These are phyloP conservation scores for Microthyrium microscopicum DNA, from an alignment of 2,329 filamentous ascomycete genomes.

Conservation along the genomic window DNA sequence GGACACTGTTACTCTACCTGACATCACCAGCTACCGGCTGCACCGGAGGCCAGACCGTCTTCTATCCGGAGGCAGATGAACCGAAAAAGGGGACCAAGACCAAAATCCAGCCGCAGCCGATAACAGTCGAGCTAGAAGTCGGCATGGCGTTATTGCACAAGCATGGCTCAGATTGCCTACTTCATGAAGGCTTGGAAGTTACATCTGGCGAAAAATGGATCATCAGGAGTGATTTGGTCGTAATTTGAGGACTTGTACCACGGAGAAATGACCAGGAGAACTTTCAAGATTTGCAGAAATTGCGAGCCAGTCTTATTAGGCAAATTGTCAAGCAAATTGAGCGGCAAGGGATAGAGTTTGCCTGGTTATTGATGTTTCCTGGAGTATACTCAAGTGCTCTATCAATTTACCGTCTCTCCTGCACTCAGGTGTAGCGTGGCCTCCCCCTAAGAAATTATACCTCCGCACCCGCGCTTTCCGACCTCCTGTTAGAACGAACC, in stretches of 20 bases:
- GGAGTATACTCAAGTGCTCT: no score
- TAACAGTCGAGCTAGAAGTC: constrained; percentile 60
- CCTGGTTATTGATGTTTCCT: no score
- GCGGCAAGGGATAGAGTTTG: no score
- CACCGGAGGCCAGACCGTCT: constrained; percentile 75
- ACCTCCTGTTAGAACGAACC: no score
- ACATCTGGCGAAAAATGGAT: constrained; percentile 78
- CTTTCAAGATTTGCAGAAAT: no score
- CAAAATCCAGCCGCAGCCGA: constrained; percentile 36
- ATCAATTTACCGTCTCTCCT: no score
- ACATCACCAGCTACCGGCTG: constrained; percentile 61
- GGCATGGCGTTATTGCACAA: constrained; percentile 76
- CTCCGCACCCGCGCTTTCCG: no score
- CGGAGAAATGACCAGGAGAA: no score
- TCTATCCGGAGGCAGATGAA: constrained; percentile 56
- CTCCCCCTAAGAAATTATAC: no score
- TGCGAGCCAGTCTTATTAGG: no score
- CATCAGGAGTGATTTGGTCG: constrained; percentile 59
- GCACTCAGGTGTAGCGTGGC: no score
- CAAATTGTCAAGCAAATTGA: no score
- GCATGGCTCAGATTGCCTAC: constrained; percentile 74
- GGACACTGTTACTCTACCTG: constrained; percentile 80
- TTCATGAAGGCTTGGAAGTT: constrained; percentile 77
- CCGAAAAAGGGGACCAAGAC: constrained; percentile 27
- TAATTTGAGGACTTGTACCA: constrained; percentile 16